phyloP scores from a whole-genome alignment of 2,329 filamentous ascomycete genomes.

The Trichoderma atrobrunneum region DNA sequence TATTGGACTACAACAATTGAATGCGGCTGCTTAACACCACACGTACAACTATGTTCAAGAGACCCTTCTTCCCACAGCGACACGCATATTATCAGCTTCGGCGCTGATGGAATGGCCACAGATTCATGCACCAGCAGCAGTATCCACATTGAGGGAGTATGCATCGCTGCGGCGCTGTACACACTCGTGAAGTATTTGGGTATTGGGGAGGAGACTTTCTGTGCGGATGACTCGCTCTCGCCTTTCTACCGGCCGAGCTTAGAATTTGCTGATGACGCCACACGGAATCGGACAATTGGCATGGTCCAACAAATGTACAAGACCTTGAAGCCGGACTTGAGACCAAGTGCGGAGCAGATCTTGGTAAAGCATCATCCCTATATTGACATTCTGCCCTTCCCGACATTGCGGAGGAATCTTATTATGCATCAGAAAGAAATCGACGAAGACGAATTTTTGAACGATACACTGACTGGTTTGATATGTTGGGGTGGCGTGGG shows the following conservation, averaged over 20 bases:
- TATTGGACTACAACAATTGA: background rate
- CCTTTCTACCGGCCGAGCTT: background rate
- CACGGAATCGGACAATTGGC: background rate
- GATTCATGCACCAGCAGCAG: background rate
- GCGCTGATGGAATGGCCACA: background rate
- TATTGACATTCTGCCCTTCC: background rate
- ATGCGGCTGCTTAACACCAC: background rate
- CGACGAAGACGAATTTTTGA: background rate
- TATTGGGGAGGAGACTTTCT: background rate
- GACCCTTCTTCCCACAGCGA: background rate
- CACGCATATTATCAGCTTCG: background rate
- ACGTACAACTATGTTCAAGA: background rate
- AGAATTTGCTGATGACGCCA: background rate
- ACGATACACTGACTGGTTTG: background rate
- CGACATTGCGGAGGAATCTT: background rate
- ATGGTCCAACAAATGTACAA: background rate
- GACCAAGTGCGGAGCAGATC: background rate
- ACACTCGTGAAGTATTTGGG: background rate
- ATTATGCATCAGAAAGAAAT: background rate
- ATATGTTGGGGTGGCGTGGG: background rate
- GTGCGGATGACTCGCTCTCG: background rate
- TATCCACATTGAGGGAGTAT: background rate
- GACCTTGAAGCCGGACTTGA: background rate
- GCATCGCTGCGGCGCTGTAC: background rate
- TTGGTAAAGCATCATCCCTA: background rate